phyloP scores from a whole-genome alignment of 2,329 filamentous ascomycete species.

The Alternaria sp. region DNA sequence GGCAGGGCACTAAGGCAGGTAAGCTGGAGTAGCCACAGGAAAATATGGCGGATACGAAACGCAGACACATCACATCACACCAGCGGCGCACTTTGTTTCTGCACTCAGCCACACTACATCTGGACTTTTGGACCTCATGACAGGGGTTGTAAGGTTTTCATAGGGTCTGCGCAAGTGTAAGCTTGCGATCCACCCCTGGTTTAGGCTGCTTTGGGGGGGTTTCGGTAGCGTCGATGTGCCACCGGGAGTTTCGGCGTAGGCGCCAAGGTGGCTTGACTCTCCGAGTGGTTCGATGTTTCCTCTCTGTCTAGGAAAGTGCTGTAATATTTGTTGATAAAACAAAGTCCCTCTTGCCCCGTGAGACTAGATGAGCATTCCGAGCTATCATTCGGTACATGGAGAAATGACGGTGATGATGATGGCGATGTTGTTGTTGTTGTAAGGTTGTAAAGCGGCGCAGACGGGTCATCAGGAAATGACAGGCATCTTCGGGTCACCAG shows the following conservation, averaged over 20 bases:
- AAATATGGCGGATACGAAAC: constrained; percentile 2
- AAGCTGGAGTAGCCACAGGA: neutral
- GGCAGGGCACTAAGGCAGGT: neutral
- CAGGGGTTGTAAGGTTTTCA: constrained; percentile 1
- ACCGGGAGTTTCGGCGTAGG: constrained; percentile 2
- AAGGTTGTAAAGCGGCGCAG: neutral
- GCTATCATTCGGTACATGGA: too few species aligned
- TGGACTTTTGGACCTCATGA: constrained; percentile 19
- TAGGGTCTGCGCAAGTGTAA: neutral
- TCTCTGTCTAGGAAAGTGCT: too few species aligned
- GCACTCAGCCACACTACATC: constrained; percentile 28
- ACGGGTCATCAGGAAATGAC: neutral
- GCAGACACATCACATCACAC: constrained; percentile 2
- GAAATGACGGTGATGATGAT: neutral
- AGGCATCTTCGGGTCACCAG: constrained; percentile 9
- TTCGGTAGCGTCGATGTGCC: constrained; percentile 11
- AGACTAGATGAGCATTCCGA: too few species aligned
- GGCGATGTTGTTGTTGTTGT: neutral
- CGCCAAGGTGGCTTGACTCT: constrained; percentile 3
- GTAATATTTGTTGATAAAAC: too few species aligned
- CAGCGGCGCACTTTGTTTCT: neutral
- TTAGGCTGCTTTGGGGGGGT: constrained; percentile 16
- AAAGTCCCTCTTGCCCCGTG: neutral
- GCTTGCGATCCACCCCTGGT: constrained; percentile 16
- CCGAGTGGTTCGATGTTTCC: neutral